A percentile compares a stretch with the other conserved stretches of the same genome.
phyloP scores from a whole-genome alignment of 1,284 basidiomycete genomes.

The Irpex sp. region DNA sequence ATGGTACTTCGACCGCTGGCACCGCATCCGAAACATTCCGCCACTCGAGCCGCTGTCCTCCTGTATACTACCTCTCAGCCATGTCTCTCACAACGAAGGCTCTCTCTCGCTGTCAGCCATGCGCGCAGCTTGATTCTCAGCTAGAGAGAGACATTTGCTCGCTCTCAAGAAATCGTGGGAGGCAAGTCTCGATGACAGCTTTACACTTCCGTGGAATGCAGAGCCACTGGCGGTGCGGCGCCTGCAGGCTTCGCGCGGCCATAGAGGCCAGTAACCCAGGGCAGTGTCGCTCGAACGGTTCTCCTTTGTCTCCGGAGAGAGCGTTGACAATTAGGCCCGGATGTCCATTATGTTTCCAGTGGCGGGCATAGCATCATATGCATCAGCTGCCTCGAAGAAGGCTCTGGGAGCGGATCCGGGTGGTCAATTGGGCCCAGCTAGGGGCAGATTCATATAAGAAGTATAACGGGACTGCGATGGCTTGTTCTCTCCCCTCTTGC shows the following conservation, averaged over 20 bases:
- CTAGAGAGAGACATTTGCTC: neutral
- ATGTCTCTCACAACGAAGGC: neutral
- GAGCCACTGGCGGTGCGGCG: neutral
- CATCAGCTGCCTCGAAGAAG: neutral
- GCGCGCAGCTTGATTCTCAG: neutral
- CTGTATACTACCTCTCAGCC: too few relatives aligned
- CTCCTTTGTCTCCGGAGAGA: neutral
- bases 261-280: neutral
- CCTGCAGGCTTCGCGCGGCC: neutral
- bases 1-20: neutral
- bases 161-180: neutral
- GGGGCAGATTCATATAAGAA: slow-evolving; percentile 9
- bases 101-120: neutral
- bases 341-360: neutral
- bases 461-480: neutral
- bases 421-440: neutral
- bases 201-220: neutral
- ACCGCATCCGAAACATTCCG: neutral
- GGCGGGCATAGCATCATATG: neutral
- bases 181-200: neutral
- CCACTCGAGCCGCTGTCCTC: neutral
- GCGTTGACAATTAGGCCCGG: neutral
- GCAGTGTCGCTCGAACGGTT: neutral
- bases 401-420: neutral
- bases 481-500: neutral